These are phyloP conservation scores for Dianthus caryophyllus DNA, from an alignment of 148 eudicot genomes.

Conservation along the genomic window DNA sequence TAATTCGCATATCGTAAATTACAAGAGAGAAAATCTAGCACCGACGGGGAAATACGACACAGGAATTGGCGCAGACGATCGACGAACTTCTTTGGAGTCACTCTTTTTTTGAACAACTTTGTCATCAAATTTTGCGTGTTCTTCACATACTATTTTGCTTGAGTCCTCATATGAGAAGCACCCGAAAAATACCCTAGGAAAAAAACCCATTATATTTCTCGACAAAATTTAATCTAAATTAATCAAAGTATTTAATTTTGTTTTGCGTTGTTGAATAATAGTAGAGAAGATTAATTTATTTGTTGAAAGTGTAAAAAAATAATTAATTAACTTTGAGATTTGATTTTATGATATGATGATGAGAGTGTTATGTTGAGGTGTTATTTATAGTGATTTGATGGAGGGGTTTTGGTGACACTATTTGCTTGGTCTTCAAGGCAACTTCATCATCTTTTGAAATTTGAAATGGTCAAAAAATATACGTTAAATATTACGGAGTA, in stretches of 20 bases:
- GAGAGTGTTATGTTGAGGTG: too few species aligned
- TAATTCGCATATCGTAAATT: neutral
- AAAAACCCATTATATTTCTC: constrained; percentile 6
- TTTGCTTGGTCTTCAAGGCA: neutral
- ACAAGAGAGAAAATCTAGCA: constrained; percentile 15
- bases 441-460: too few species aligned
- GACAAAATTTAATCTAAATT: too few species aligned
- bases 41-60: constrained; percentile 20
- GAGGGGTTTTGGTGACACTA: neutral
- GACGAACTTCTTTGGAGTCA: neutral
- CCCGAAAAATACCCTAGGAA: neutral
- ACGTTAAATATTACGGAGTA: too few species aligned
- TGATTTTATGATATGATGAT: too few species aligned
- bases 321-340: too few species aligned
- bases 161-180: neutral
- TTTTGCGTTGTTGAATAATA: too few species aligned
- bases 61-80: constrained; percentile 15
- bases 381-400: constrained; percentile 1
- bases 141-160: constrained; percentile 9
- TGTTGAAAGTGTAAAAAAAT: too few species aligned
- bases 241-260: too few species aligned
- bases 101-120: neutral
- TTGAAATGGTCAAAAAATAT: too few species aligned
- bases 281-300: too few species aligned
- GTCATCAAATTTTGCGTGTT: neutral